Conservation (phyloP, 495 filamentous ascomycete genomes). For the Parmelia sp. region DNA sequence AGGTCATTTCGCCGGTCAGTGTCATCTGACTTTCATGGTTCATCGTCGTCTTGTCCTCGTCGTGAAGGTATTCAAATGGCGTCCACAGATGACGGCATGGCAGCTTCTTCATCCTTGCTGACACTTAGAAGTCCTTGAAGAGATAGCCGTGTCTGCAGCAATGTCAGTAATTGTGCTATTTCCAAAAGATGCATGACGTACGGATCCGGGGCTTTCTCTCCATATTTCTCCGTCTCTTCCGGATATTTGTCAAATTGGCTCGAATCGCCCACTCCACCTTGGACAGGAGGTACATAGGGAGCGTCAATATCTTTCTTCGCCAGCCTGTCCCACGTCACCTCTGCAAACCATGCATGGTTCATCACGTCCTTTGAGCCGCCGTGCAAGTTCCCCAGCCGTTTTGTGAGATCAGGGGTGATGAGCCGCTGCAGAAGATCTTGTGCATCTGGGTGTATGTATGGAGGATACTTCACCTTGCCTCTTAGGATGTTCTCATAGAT, state of each 20-base stretch:
- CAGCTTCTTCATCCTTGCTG: neutral
- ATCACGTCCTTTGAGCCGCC: constrained; percentile 92
- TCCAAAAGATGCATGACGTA: constrained; percentile 46
- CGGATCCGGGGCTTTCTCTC: constrained; percentile 68
- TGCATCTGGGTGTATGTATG: constrained; percentile 90
- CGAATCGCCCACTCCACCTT: constrained; percentile 86
- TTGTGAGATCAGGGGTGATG: constrained; percentile 92
- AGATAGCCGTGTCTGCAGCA: constrained; percentile 56
- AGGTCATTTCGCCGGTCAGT: neutral
- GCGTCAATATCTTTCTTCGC: constrained; percentile 95
- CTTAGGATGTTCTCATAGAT: constrained; percentile 98
- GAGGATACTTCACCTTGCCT: constrained; percentile 89
- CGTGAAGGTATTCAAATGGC: neutral
- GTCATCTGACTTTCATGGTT: neutral
- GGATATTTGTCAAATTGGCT: constrained; percentile 98
- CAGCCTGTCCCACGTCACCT: constrained; percentile 95
- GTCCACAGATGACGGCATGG: neutral
- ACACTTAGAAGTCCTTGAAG: constrained; percentile 58
- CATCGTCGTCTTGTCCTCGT: neutral
- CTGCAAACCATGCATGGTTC: constrained; percentile 89
- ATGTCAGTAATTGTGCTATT: constrained; percentile 20
- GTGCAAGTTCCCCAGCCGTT: constrained; percentile 88
- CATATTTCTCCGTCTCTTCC: constrained; percentile 91
- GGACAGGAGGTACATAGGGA: constrained; percentile 94
- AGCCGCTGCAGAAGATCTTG: constrained; percentile 85